phyloP scores from a whole-genome alignment of 257 asterid species.

The Solanum sejunctum region DNA sequence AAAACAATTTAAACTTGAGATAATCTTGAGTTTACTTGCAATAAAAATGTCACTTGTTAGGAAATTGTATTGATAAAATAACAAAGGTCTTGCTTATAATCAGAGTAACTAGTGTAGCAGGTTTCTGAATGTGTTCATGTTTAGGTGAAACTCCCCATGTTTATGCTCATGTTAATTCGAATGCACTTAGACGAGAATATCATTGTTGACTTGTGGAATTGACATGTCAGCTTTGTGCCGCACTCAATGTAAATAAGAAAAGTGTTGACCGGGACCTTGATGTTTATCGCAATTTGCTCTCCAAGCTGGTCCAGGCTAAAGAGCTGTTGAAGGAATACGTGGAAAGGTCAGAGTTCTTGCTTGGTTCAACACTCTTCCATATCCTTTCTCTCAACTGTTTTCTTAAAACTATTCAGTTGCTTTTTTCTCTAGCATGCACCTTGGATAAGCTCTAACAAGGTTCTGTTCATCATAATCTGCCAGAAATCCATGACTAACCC shows the following conservation, averaged over 20 bases:
- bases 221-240: conserved; percentile 69
- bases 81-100: background rate
- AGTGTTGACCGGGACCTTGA: conserved; percentile 95
- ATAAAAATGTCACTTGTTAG: background rate
- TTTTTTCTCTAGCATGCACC: background rate
- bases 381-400: background rate
- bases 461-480: background rate
- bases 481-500: background rate
- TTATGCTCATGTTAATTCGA: background rate
- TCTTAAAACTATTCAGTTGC: background rate
- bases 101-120: background rate
- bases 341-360: conserved; percentile 45
- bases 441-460: background rate
- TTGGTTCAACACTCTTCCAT: background rate
- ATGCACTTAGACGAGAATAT: background rate
- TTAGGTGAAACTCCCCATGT: background rate
- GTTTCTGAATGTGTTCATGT: background rate
- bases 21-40: background rate
- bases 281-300: conserved; percentile 84
- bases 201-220: conserved; percentile 6
- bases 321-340: conserved; percentile 83
- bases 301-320: conserved; percentile 98
- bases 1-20: background rate
- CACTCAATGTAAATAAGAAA: conserved; percentile 76
- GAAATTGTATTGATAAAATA: background rate